These are phyloP conservation scores for Jackrogersella multiformis DNA, from an alignment of 495 filamentous ascomycete species.

Conservation along the genomic window DNA sequence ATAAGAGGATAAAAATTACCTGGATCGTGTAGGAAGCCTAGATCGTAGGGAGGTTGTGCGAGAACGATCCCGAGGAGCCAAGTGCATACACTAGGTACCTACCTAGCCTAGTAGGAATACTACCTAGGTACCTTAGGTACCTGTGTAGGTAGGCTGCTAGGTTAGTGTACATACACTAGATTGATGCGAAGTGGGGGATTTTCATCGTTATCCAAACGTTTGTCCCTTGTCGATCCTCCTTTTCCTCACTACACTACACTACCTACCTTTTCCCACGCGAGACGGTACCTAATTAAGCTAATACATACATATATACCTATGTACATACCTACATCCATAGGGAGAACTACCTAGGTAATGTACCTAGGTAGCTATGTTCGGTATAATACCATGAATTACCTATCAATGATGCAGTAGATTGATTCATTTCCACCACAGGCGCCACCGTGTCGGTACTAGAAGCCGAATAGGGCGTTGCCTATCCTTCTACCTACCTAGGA, in stretches of 20 bases:
- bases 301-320: too few species aligned
- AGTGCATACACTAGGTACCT: too few species aligned
- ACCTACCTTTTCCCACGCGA: slow-evolving; percentile 16
- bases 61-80: slow-evolving; percentile 26
- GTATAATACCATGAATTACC: too few species aligned
- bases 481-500: too few species aligned
- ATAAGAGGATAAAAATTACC: too few species aligned
- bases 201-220: slow-evolving; percentile 26
- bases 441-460: slow-evolving; percentile 29
- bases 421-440: slow-evolving; percentile 20
- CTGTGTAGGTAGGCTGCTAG: too few species aligned
- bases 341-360: too few species aligned
- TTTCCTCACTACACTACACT: background rate
- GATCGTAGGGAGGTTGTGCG: slow-evolving; percentile 34
- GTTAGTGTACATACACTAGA: too few species aligned
- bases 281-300: background rate
- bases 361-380: too few species aligned
- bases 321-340: too few species aligned
- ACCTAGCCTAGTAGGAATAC: too few species aligned
- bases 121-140: too few species aligned
- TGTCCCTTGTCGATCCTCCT: slow-evolving; percentile 3
- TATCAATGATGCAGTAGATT: slow-evolving; percentile 17
- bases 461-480: slow-evolving; percentile 19
- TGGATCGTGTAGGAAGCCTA: slow-evolving; percentile 13
- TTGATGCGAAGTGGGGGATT: slow-evolving; percentile 26